Conservation (phyloP, 805 yeast genomes). For the Lipomyces spencermartinsiae region DNA sequence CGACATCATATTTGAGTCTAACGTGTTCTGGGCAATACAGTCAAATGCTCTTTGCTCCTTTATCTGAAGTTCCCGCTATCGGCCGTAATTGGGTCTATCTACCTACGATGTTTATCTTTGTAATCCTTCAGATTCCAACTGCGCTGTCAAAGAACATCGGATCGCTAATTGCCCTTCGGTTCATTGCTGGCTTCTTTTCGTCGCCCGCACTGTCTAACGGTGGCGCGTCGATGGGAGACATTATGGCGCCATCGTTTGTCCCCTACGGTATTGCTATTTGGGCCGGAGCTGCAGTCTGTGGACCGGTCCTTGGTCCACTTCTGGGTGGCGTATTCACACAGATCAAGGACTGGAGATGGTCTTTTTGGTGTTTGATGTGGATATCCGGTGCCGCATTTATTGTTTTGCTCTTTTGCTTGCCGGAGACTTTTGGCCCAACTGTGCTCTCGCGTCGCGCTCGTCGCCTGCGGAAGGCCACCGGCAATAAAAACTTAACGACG, state of each 20-base stretch:
- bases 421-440: conserved; percentile 58
- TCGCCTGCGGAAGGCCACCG: conserved; percentile 56
- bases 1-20: background rate
- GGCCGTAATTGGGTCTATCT: conserved; percentile 62
- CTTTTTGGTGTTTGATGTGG: conserved; percentile 43
- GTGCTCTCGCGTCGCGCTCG: conserved; percentile 56
- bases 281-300: conserved; percentile 60
- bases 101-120: conserved; percentile 53
- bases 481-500: conserved; percentile 53
- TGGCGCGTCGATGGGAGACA: conserved; percentile 62
- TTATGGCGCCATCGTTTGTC: conserved; percentile 50
- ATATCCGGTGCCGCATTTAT: conserved; percentile 50
- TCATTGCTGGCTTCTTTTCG: conserved; percentile 62
- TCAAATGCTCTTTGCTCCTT: conserved; percentile 63
- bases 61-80: conserved; percentile 59
- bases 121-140: conserved; percentile 60
- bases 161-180: conserved; percentile 56
- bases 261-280: conserved; percentile 60
- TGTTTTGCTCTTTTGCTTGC: conserved; percentile 51
- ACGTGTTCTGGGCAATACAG: conserved; percentile 51
- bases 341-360: conserved; percentile 59
- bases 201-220: conserved; percentile 66
- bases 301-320: conserved; percentile 63
- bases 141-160: conserved; percentile 59
- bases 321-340: conserved; percentile 58